A percentile compares a stretch with the other conserved stretches of the same genome.
Conservation (phyloP, 2,329 filamentous ascomycete species). For the Colletotrichum karsti region DNA sequence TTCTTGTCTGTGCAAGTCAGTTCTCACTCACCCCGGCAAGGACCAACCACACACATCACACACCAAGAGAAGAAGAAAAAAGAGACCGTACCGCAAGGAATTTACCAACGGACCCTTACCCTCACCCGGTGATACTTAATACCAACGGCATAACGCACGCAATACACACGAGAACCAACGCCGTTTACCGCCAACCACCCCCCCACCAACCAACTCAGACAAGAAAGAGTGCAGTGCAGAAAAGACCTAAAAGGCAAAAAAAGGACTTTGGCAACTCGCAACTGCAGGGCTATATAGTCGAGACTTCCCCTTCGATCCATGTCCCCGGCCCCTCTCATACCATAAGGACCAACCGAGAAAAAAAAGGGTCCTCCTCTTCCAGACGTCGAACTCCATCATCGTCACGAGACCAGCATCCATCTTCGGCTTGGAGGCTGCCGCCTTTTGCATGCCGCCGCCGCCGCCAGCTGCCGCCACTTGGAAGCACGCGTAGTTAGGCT, state of each 20-base stretch:
- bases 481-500: neutral
- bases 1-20: constrained; percentile 6
- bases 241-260: neutral
- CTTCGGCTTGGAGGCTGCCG: neutral
- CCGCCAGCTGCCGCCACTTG: constrained; percentile 27
- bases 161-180: neutral
- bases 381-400: neutral
- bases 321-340: neutral
- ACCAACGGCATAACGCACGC: constrained; percentile 16
- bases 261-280: neutral
- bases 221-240: too few species aligned
- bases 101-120: constrained; percentile 10
- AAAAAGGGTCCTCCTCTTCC: neutral
- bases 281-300: constrained; percentile 11
- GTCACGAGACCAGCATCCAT: constrained; percentile 24
- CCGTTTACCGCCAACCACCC: constrained; percentile 3
- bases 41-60: neutral
- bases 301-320: constrained; percentile 11
- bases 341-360: neutral
- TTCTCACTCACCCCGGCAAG: neutral
- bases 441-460: neutral
- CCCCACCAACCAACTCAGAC: neutral
- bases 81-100: neutral
- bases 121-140: constrained; percentile 18
- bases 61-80: neutral